Base-by-base conservation (phyloP, 1,284 basidiomycete genomes). In the Marasmius tenuissimus region DNA sequence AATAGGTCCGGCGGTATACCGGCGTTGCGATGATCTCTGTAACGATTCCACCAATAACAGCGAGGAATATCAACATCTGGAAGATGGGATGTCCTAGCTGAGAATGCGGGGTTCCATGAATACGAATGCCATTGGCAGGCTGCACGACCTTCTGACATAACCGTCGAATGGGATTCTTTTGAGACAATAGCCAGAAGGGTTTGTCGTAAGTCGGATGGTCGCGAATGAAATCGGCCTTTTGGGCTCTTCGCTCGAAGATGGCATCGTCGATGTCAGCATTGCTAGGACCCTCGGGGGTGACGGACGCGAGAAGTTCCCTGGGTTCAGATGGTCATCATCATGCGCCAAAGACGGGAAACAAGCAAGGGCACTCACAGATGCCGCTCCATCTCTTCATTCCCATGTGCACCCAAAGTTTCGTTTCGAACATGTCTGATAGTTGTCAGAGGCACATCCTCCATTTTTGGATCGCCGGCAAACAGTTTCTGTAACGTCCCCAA, bases 131-230 rank as follows among this genome's bases (percentile, higher is more conserved):
- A 65, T 89, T 86, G 0, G 93, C 85, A 0, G 96, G 92, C 14
- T 87, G 85, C 6, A 97, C 94, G 37, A 97, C 73, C 60, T 85
- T 87, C 76, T 99, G 97, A 72, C 93, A 98, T 61, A 90, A 74
- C 57, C 81, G 83, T 0, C 97, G 89, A 48, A 97, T 54, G 3
- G 77, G 75, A 67, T 92, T 96, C 68, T 85, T 85, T 75, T 97
- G 95, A 3, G 90, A 87, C 72, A 98, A 92, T 9, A 97, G 66
- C 89, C 94, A 98, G 67, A 98, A 91, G 0, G 93, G 88, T 70
- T 89, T 91, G 76, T 98, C 97, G 70, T 93, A 99, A 0, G 89
- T 87, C 0, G 97, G 95, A 76, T 98, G 92, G 51, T 90, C 85
- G 2, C 86, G 86, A 66, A 98, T 97, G 72, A 97, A 94, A 66